phyloP scores from a whole-genome alignment of 768 basidiomycete species.

The Coprinopsis strossmayeri region DNA sequence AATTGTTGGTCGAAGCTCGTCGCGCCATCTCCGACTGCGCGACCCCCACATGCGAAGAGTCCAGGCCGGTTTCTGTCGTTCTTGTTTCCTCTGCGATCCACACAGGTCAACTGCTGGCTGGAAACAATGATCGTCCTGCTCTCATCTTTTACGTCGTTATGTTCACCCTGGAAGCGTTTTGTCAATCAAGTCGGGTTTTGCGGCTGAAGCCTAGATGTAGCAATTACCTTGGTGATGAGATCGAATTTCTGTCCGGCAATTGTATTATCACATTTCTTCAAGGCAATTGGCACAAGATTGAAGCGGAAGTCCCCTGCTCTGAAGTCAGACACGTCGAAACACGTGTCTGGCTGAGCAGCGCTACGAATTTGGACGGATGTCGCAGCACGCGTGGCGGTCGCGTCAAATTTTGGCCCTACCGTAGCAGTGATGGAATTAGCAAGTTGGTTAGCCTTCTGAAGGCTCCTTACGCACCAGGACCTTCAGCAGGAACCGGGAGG shows the following conservation, averaged over 20 bases:
- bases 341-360: slow-evolving; percentile 12
- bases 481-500: slow-evolving; percentile 6
- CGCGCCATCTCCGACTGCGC: slow-evolving; percentile 20
- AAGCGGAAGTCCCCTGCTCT: slow-evolving; percentile 17
- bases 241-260: slow-evolving; percentile 16
- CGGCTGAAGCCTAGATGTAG: background rate
- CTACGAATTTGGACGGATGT: slow-evolving; percentile 16
- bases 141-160: slow-evolving; percentile 17
- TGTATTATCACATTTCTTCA: slow-evolving; percentile 14
- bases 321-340: slow-evolving; percentile 16
- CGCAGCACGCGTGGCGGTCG: slow-evolving; percentile 18
- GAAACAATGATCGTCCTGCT: slow-evolving; percentile 17
- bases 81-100: slow-evolving; percentile 16
- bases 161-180: slow-evolving; percentile 11
- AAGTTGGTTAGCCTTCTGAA: no score
- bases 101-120: slow-evolving; percentile 17
- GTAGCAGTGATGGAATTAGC: slow-evolving; percentile 2
- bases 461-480: slow-evolving; percentile 1
- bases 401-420: slow-evolving; percentile 17
- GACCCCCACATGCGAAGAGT: slow-evolving; percentile 21
- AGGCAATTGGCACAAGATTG: slow-evolving; percentile 17
- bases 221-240: slow-evolving; percentile 15
- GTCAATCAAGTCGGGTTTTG: background rate
- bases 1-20: slow-evolving; percentile 20
- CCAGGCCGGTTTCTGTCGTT: slow-evolving; percentile 18